Percentiles rank a stretch among this genome's conserved stretches.
These are phyloP conservation scores for Penicillium vulpinum DNA, from an alignment of 2,329 filamentous ascomycete species.

Conservation along the genomic window DNA sequence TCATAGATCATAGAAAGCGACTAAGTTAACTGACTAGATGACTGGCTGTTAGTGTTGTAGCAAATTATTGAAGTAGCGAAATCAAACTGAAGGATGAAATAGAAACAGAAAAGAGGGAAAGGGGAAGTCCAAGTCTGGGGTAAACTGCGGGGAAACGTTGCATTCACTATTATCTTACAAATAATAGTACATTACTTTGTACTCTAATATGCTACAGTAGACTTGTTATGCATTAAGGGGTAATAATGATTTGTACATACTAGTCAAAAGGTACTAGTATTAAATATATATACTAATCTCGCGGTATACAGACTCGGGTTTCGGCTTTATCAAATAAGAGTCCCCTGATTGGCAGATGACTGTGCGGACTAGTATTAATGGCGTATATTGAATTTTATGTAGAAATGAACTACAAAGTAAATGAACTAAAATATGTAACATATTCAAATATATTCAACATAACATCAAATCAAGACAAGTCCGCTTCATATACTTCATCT, in stretches of 20 bases:
- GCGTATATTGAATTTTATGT: background rate
- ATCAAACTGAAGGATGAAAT: background rate
- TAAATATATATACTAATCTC: background rate
- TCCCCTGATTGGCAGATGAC: slow-evolving; percentile 10
- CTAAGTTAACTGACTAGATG: slow-evolving; percentile 11
- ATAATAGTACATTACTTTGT: too few relatives aligned
- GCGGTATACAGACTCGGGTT: slow-evolving; percentile 2
- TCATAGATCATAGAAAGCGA: slow-evolving; percentile 19
- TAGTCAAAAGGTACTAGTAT: background rate
- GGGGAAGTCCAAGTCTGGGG: slow-evolving; percentile 13
- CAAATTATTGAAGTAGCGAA: background rate
- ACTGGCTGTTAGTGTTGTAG: background rate
- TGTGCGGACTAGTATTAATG: slow-evolving; percentile 7
- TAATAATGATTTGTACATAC: background rate
- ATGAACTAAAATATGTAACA: background rate
- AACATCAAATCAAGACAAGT: background rate
- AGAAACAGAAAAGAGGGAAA: background rate
- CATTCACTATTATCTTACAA: too few relatives aligned
- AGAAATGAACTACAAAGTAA: too few relatives aligned
- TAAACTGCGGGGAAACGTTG: slow-evolving; percentile 12
- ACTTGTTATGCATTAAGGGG: background rate
- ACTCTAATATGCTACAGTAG: too few relatives aligned
- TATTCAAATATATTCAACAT: too few relatives aligned
- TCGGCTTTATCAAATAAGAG: slow-evolving; percentile 15
- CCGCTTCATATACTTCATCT: background rate